phyloP scores from a whole-genome alignment of 2,329 filamentous ascomycete species.

The Nemania sp. region DNA sequence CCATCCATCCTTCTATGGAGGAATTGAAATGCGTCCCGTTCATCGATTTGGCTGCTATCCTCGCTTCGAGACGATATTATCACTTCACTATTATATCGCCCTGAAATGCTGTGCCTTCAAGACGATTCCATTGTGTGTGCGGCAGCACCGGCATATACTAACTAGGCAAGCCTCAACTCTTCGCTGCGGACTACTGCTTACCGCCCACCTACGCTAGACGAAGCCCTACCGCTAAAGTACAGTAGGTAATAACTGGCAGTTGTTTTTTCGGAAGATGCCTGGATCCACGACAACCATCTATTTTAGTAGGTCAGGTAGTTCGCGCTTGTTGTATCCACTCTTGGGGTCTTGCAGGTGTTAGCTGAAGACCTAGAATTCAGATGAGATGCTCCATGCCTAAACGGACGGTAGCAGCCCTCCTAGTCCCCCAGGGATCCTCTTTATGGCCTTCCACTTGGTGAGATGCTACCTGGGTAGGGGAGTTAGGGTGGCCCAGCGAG shows the following conservation, averaged over 20 bases:
- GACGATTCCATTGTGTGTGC: neutral
- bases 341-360: constrained; percentile 8
- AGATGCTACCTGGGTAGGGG: no score
- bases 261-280: constrained; percentile 18
- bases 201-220: no score
- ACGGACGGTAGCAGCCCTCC: constrained; percentile 4
- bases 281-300: constrained; percentile 13
- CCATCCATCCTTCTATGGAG: neutral
- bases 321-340: constrained; percentile 19
- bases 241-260: constrained; percentile 4
- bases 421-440: neutral
- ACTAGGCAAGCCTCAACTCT: neutral
- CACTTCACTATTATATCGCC: neutral
- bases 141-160: neutral
- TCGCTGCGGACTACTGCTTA: no score
- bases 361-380: constrained; percentile 17
- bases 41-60: neutral
- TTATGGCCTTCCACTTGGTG: no score
- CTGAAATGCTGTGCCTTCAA: neutral
- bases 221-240: neutral
- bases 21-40: neutral
- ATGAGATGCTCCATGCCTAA: constrained; percentile 5
- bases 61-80: neutral
- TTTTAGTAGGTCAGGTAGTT: constrained; percentile 10
- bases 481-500: neutral